phyloP scores from a whole-genome alignment of 306 rosid genomes.

The Macrotyloma uniflorum region DNA sequence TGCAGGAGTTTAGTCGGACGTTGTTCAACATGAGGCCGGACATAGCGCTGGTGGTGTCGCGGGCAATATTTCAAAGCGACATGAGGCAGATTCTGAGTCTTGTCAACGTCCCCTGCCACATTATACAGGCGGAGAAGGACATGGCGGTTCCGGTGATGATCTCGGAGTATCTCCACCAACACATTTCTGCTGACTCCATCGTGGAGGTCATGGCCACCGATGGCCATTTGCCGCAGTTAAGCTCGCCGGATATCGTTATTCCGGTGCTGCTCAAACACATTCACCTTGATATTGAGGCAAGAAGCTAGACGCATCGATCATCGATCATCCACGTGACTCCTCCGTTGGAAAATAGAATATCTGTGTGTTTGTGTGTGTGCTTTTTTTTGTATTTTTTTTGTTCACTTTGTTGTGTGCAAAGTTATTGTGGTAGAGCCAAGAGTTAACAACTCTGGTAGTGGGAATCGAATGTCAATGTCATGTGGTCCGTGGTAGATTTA shows the following conservation, averaged over 20 bases:
- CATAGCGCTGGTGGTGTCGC: slow-evolving; percentile 68
- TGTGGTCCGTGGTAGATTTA: neutral
- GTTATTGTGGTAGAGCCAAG: neutral
- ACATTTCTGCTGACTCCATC: slow-evolving; percentile 63
- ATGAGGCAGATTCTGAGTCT: slow-evolving; percentile 57
- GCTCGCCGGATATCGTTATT: slow-evolving; percentile 79
- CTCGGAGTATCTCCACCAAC: slow-evolving; percentile 67
- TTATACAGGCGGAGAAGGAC: slow-evolving; percentile 74
- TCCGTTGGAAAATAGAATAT: neutral
- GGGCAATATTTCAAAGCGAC: slow-evolving; percentile 74
- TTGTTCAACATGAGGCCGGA: slow-evolving; percentile 90
- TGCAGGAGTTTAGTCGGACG: slow-evolving; percentile 90
- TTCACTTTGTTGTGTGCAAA: neutral
- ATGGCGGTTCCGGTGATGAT: slow-evolving; percentile 84
- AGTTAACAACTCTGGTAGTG: neutral
- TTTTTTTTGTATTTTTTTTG: neutral
- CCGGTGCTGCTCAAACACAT: slow-evolving; percentile 76
- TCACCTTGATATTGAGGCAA: slow-evolving; percentile 53
- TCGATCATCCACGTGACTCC: neutral
- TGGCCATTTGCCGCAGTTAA: slow-evolving; percentile 84
- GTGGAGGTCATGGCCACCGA: slow-evolving; percentile 81
- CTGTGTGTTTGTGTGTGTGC: neutral
- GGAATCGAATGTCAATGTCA: neutral
- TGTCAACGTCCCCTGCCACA: slow-evolving; percentile 73
- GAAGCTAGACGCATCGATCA: neutral